Evolutionary conservation across 2,329 filamentous ascomycete species (phyloP).

Genomic region (Fusarium multiceps): DNA sequence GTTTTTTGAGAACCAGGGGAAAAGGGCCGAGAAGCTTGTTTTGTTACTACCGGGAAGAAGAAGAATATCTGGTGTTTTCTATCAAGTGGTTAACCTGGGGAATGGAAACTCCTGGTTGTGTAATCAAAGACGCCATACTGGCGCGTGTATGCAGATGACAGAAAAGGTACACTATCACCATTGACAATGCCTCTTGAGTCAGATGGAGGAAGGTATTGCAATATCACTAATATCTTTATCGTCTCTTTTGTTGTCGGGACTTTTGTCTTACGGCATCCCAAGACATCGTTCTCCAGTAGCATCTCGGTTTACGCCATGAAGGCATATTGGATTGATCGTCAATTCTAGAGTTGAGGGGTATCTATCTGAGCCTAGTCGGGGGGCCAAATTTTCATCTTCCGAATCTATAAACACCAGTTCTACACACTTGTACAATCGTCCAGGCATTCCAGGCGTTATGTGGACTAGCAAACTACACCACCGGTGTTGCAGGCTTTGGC

Average conservation of each 20-base stretch:
- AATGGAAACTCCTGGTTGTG: constrained; percentile 31
- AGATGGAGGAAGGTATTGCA: background rate
- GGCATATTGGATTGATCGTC: constrained; percentile 16
- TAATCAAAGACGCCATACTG: constrained; percentile 35
- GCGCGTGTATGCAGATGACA: constrained; percentile 38
- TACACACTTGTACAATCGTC: constrained; percentile 13
- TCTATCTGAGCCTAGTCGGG: constrained; percentile 31
- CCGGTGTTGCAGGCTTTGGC: constrained; percentile 1
- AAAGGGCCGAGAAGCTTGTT: constrained; percentile 25
- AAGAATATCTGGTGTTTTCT: background rate
- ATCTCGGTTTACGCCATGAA: background rate
- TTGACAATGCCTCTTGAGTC: constrained; percentile 13
- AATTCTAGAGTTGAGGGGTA: constrained; percentile 45
- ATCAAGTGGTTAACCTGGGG: constrained; percentile 21
- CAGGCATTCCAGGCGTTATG: background rate
- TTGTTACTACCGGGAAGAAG: constrained; percentile 23
- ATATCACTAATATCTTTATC: background rate
- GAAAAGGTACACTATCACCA: constrained; percentile 20
- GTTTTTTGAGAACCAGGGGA: constrained; percentile 32
- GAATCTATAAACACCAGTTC: constrained; percentile 13
- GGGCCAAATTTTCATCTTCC: background rate
- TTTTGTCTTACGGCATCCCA: background rate
- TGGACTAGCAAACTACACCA: background rate
- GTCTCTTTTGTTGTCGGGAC: background rate
- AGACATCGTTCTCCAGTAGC: background rate